Percentiles rank a stretch among this genome's conserved stretches.
Evolutionary conservation across 306 rosid genomes (phyloP).

Genomic region (Cicer cuneatum): DNA sequence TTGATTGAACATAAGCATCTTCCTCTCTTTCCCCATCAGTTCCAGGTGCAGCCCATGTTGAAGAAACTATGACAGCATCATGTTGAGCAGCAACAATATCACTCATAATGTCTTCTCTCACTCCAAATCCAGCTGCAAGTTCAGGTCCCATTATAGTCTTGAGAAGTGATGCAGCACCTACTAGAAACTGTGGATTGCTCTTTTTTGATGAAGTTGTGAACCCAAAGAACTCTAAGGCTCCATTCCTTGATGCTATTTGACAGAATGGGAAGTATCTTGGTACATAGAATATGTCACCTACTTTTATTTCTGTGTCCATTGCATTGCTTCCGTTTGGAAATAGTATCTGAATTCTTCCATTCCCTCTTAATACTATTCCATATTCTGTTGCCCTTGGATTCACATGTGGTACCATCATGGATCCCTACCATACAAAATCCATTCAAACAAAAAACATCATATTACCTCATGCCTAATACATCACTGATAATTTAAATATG

Average conservation of each 20-base stretch:
- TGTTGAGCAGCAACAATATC: constrained; percentile 11
- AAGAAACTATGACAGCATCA: constrained; percentile 30
- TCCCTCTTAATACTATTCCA: constrained; percentile 61
- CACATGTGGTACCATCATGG: constrained; percentile 91
- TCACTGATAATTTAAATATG: no score
- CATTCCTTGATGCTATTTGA: constrained; percentile 78
- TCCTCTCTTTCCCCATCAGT: background rate
- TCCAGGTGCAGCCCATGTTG: constrained; percentile 46
- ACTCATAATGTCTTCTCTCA: constrained; percentile 49
- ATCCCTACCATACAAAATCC: constrained; percentile 56
- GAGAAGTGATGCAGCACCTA: constrained; percentile 62
- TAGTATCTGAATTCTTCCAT: constrained; percentile 62
- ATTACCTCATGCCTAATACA: no score
- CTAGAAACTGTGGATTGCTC: constrained; percentile 77
- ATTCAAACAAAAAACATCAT: background rate
- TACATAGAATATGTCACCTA: constrained; percentile 80
- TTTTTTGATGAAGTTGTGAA: constrained; percentile 72
- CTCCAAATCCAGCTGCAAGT: constrained; percentile 72
- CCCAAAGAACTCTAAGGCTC: constrained; percentile 80
- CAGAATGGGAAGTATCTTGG: constrained; percentile 80
- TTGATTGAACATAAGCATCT: background rate
- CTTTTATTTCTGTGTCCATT: constrained; percentile 52
- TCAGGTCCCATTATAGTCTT: constrained; percentile 64
- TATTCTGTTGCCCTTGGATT: constrained; percentile 79
- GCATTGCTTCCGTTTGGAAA: constrained; percentile 79